These are phyloP conservation scores for Polygonum aviculare DNA, from an alignment of 148 eudicot species.

Conservation along the genomic window DNA sequence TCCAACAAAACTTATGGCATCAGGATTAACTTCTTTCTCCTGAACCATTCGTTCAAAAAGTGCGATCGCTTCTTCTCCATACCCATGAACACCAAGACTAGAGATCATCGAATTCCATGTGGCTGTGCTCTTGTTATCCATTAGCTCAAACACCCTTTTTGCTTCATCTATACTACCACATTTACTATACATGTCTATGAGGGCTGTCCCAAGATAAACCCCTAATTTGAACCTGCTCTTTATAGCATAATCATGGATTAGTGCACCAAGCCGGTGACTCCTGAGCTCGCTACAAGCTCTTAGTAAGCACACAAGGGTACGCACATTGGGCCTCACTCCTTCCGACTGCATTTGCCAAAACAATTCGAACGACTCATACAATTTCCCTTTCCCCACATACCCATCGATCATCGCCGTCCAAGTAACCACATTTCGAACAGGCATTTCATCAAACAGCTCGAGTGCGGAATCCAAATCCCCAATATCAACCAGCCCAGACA, in stretches of 20 bases:
- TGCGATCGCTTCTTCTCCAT: conserved; percentile 44
- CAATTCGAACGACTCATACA: conserved; percentile 42
- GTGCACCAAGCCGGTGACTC: conserved; percentile 44
- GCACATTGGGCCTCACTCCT: conserved; percentile 49
- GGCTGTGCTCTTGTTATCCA: conserved; percentile 46
- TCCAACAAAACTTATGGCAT: conserved; percentile 61
- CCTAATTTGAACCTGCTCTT: conserved; percentile 43
- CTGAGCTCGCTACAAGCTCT: conserved; percentile 46
- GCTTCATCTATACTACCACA: conserved; percentile 61
- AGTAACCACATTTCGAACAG: conserved; percentile 51
- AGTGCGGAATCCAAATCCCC: conserved; percentile 43
- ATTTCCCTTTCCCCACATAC: conserved; percentile 29
- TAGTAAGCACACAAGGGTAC: conserved; percentile 47
- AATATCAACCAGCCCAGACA: conserved; percentile 39
- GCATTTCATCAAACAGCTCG: conserved; percentile 43
- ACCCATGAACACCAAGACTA: conserved; percentile 62
- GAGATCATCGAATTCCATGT: conserved; percentile 75
- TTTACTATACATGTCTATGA: conserved; percentile 71
- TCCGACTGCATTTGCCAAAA: conserved; percentile 41
- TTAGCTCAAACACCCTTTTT: conserved; percentile 32
- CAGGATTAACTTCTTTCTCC: conserved; percentile 34
- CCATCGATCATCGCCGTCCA: conserved; percentile 62
- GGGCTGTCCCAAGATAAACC: conserved; percentile 54
- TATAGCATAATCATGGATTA: conserved; percentile 53
- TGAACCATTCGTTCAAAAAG: conserved; percentile 40